Conservation (phyloP, 768 basidiomycete species). For the Russula virescens region DNA sequence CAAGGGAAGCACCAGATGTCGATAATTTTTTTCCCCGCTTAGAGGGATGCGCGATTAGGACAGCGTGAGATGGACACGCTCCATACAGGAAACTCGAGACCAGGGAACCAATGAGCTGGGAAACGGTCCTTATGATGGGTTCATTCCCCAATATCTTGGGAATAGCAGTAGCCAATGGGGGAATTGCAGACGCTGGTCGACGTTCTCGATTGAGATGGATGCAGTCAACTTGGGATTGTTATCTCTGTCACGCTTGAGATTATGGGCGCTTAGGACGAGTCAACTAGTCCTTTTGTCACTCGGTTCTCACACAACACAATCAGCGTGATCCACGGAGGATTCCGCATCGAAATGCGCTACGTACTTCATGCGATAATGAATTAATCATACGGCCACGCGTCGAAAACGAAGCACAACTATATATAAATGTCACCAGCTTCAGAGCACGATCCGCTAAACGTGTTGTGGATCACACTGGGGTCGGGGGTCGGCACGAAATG, state of each 20-base stretch:
- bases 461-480: neutral
- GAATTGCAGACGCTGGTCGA: neutral
- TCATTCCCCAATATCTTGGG: neutral
- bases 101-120: conserved; percentile 1
- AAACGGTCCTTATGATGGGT: neutral
- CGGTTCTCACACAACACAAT: conserved; percentile 12
- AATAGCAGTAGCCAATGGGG: neutral
- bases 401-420: neutral
- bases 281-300: neutral
- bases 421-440: neutral
- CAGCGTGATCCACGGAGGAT: conserved; percentile 2
- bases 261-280: conserved; percentile 4
- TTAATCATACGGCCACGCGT: neutral
- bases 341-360: neutral
- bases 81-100: neutral
- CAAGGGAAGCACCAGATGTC: neutral
- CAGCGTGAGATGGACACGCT: neutral
- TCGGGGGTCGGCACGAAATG: neutral
- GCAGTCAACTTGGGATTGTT: neutral
- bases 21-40: conserved; percentile 1
- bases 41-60: neutral
- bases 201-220: neutral
- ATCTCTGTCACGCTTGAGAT: neutral
- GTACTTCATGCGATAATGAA: neutral
- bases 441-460: neutral